A percentile compares a stretch with the other conserved stretches of the same genome.
These are phyloP conservation scores for Colletotrichum kahawae DNA, from an alignment of 2,329 filamentous ascomycete genomes.

Conservation along the genomic window DNA sequence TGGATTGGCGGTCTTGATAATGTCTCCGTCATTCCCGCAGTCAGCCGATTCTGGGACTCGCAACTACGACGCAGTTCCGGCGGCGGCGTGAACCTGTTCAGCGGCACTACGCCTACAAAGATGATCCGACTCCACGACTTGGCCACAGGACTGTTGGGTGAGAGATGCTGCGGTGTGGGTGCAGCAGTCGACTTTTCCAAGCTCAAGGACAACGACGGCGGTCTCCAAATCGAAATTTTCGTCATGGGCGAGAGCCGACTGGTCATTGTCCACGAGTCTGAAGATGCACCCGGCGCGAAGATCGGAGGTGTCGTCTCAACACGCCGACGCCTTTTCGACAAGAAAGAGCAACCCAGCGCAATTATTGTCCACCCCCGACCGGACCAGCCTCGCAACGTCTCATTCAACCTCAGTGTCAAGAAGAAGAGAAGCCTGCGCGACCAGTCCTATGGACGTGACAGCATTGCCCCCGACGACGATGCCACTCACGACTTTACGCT, in stretches of 20 bases:
- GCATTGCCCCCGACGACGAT: conserved; percentile 9
- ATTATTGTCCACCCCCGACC: conserved; percentile 60
- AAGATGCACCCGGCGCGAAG: conserved; percentile 50
- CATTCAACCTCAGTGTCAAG: conserved; percentile 56
- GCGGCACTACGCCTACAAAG: conserved; percentile 56
- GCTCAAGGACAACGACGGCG: conserved; percentile 35
- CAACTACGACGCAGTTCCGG: conserved; percentile 57
- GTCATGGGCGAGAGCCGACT: conserved; percentile 61
- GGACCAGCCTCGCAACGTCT: conserved; percentile 40
- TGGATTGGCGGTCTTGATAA: conserved; percentile 64
- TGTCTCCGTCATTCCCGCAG: conserved; percentile 59
- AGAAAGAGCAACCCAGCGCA: conserved; percentile 47
- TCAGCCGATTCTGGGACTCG: conserved; percentile 64
- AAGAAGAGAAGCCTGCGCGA: conserved; percentile 29
- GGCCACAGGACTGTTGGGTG: conserved; percentile 58
- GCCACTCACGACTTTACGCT: conserved; percentile 25
- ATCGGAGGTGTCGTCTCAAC: conserved; percentile 39
- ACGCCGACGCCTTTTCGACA: conserved; percentile 33
- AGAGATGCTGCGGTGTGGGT: conserved; percentile 58
- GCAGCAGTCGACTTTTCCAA: conserved; percentile 44
- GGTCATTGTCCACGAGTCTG: conserved; percentile 58
- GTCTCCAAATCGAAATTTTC: conserved; percentile 57
- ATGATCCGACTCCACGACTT: conserved; percentile 63
- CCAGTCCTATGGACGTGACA: conserved; percentile 4
- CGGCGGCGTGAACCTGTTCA: conserved; percentile 61